Base-by-base conservation (phyloP, 257 asterid genomes). In the Solanum virginianum region DNA sequence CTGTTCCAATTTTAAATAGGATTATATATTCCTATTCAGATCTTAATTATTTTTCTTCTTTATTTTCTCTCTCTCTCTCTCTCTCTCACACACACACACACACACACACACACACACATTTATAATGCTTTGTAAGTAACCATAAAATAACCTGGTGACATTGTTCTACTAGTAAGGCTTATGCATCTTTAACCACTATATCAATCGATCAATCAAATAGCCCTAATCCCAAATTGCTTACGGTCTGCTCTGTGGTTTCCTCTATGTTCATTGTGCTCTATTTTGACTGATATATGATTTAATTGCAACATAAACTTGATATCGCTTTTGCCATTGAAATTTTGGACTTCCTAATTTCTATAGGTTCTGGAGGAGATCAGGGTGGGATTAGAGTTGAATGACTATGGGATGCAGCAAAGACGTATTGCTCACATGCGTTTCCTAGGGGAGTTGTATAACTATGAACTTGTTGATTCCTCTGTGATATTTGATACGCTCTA, bases 301-400 rank as follows among this genome's bases (percentile, higher is more conserved):
- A 84, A 49, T 75, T 14, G 82, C 43, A 9, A 22, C 59, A 47
- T 47, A 47, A 43, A 24, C 60, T 49, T 79, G 16, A 77, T 26
- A 24, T 16, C 16, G 10, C 45, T 15, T 77, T 24, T 77, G 82
- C 49, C 29, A 79, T 79, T 79, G 45, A 53, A 79, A 79, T 17
- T 79, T 79, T 1, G 24, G 16, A 77, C 22, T 5, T 77, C 29
- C 65, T 45, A 72, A 53, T 22, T 77, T 79, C 82, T 90, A 88
- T 70, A 97, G 99, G 98, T 97, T 87, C 87, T 97, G 91, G 99
- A 97, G 90, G 98, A 94, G 91, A 97, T 94, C 89, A 93, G 96
- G 88, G 80, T 88, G 87, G 99, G 99, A 60, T 43, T 97, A 56
- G 98, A 97, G 93, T 85, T 93, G 92, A 97, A 97, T 92, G 98